These are phyloP conservation scores for Canavalia gladiata DNA, from an alignment of 306 rosid species.

Conservation along the genomic window DNA sequence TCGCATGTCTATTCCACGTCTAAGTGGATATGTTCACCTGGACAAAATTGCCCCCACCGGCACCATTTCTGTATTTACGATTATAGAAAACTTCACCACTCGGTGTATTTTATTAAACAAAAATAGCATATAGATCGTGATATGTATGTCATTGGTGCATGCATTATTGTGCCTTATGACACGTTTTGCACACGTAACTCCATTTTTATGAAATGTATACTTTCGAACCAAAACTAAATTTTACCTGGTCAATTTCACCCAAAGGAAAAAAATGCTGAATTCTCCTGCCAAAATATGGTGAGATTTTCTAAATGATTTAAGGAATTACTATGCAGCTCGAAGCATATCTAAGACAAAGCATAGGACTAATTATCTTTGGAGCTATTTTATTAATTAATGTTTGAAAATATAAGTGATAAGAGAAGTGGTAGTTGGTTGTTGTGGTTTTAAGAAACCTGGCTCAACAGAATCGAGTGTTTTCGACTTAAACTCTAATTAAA, in stretches of 20 bases:
- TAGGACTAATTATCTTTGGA: neutral
- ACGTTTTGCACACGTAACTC: neutral
- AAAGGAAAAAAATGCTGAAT: neutral
- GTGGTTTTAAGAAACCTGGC: constrained; percentile 20
- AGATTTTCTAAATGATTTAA: neutral
- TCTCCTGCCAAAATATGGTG: neutral
- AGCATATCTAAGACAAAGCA: no score
- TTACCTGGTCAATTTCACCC: neutral
- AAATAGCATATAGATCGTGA: constrained; percentile 26
- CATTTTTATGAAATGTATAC: neutral
- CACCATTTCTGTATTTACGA: constrained; percentile 17
- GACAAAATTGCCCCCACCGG: constrained; percentile 8
- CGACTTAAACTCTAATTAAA: constrained; percentile 7
- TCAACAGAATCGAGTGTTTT: neutral
- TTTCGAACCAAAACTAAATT: neutral
- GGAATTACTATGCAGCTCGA: neutral
- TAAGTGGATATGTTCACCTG: neutral
- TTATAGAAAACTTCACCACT: neutral
- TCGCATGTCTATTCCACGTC: constrained; percentile 10
- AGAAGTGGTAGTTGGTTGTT: constrained; percentile 23
- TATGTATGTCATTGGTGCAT: neutral
- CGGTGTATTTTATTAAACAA: neutral
- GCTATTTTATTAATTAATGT: neutral
- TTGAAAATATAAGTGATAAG: neutral
- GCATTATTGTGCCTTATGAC: constrained; percentile 32